Evolutionary conservation across 2,329 filamentous ascomycete genomes (phyloP), one percentile per base, ranked within the genome.

Genomic region (Scortechinia acanthostroma): DNA sequence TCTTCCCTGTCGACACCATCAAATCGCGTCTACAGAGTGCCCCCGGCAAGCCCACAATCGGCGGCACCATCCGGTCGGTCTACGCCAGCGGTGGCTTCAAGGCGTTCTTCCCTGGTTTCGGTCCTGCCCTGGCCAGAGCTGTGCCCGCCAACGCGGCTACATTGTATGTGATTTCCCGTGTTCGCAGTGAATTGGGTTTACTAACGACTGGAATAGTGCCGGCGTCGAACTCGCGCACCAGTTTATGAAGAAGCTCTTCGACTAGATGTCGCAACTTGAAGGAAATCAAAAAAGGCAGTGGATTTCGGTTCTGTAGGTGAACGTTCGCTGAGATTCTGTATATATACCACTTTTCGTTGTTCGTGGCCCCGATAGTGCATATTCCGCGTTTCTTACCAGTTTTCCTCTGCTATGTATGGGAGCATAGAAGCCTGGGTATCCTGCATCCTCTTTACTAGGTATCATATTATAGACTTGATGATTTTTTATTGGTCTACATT

Each of bases 91-190:
- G 91, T 22, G 93, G 93, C 3, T 63, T 87, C 58, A 90, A 84
- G 69, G 91, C 93, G 2, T 98, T 98, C 72, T 98, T 98, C 78
- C 93, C 93, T 4, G 93, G 93, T 20, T 90, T 98, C 54, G 91
- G 88, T 0, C 93, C 93, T 2, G 93, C 93, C 2, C 76, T 98
- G 61, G 86, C 90, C 10, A 82, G 93, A 65, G 93, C 93, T 3
- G 90, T 97, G 37, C 93, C 93, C 4, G 93, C 93, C 6, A 98
- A 98, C 61, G 93, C 93, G 2, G 93, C 93, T 22, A 97, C 93
- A 2, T 98, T 98, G 62, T 69, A 62, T 49, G 67, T 57, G 15
- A 10, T 30, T 30, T 30, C 25, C 25, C 25, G 10, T n/a, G n/a
- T n/a, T n/a, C n/a, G n/a, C n/a, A n/a, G n/a, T n/a, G 6, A 14